Evolutionary conservation across 129 eudicot genomes (phyloP), one percentile per base, ranked within the genome.

Genomic region (Flaveria brownii): DNA sequence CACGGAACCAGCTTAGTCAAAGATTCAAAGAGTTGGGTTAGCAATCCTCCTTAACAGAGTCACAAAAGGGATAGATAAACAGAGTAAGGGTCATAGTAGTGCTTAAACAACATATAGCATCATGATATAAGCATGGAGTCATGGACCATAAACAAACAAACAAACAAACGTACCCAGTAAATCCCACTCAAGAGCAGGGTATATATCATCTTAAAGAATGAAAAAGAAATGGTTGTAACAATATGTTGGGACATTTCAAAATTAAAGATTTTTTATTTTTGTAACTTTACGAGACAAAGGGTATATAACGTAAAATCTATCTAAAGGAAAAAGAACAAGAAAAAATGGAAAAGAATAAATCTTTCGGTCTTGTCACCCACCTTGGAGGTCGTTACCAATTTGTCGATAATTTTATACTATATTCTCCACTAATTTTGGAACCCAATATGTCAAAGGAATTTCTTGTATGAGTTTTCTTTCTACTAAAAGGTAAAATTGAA

Each of bases 131-230:
- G 4, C 49, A 77, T 42, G 43, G 68, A 56, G 26, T 1, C 60
- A 77, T 25, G 43, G 47, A 75, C 68, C 81, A 68, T 54, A 55
- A 77, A 5, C 55, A n/a, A n/a, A n/a, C n/a, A n/a, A n/a, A n/a
- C n/a, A n/a, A n/a, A n/a, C n/a, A n/a, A n/a, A n/a, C n/a, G n/a
- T n/a, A n/a, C n/a, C n/a, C n/a, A n/a, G n/a, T n/a, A n/a, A n/a
- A n/a, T n/a, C n/a, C n/a, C n/a, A n/a, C n/a, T n/a, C n/a, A n/a
- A n/a, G n/a, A n/a, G n/a, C n/a, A n/a, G n/a, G n/a, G n/a, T n/a
- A n/a, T n/a, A 26, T 77, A 9, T 28, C 11, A 52, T 59, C 20
- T 28, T 28, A 30, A 28, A 1, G 49, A 4, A 51, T n/a, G 10
- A n/a, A 41, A 68, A 43, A 61, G 71, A 65, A 33, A 75, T 30